Percentiles rank a stretch among this genome's conserved stretches.
Evolutionary conservation across 2,329 filamentous ascomycete species (phyloP).

Genomic region (Ascochyta rabiei): DNA sequence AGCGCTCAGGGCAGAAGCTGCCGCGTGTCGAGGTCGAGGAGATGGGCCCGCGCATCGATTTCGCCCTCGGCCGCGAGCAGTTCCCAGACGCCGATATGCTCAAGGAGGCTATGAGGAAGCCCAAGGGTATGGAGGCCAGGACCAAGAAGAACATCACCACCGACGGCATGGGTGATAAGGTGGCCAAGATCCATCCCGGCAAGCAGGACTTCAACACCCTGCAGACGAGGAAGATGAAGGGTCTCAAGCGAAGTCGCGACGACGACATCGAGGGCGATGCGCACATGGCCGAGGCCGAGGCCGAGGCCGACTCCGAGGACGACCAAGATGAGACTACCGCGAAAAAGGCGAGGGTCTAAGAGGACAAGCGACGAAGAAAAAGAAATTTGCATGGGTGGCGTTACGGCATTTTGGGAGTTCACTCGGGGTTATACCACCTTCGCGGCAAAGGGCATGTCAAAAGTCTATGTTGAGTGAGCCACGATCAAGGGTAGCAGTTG

Average conservation of each 20-base stretch:
- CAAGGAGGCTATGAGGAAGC: slow-evolving; percentile 90
- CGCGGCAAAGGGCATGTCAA: slow-evolving; percentile 17
- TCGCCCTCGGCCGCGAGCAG: slow-evolving; percentile 79
- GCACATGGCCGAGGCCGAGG: slow-evolving; percentile 3
- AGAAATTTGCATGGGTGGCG: slow-evolving; percentile 37
- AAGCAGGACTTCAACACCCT: slow-evolving; percentile 85
- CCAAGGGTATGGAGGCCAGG: slow-evolving; percentile 73
- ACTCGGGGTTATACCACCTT: slow-evolving; percentile 33
- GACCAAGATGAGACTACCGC: slow-evolving; percentile 29
- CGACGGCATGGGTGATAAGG: slow-evolving; percentile 93
- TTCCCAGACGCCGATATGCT: slow-evolving; percentile 78
- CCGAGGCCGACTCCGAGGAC: slow-evolving; percentile 6
- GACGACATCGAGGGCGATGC: slow-evolving; percentile 30
- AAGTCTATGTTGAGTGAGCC: slow-evolving; percentile 6
- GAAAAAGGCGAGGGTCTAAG: slow-evolving; percentile 35
- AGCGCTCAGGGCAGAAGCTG: slow-evolving; percentile 83
- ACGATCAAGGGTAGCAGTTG: background rate
- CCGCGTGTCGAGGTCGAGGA: slow-evolving; percentile 93
- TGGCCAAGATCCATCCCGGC: slow-evolving; percentile 88
- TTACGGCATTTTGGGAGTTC: slow-evolving; percentile 33
- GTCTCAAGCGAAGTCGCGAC: slow-evolving; percentile 78
- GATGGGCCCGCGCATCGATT: slow-evolving; percentile 93
- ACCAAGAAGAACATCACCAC: slow-evolving; percentile 97
- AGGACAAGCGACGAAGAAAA: background rate
- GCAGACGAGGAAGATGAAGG: slow-evolving; percentile 99